Conservation (phyloP, 306 rosid genomes). For the Chamaecrista fasciculata region DNA sequence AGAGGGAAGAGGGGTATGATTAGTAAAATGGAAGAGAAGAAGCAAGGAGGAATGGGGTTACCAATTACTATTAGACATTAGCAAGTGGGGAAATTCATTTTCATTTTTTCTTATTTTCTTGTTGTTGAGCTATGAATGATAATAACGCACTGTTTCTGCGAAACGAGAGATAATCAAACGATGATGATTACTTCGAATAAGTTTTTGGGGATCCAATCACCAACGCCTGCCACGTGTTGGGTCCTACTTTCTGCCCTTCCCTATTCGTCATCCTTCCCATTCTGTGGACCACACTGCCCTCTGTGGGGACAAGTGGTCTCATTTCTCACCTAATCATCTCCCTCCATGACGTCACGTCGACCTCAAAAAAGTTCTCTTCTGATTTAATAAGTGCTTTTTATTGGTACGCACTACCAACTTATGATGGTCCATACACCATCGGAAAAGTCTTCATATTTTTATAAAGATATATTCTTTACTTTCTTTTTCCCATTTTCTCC, state of each 20-base stretch:
- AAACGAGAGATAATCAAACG: not conserved
- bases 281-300: slow-evolving; percentile 37
- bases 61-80: too few species aligned
- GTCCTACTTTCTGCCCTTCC: not conserved
- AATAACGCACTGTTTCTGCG: not conserved
- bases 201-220: too few species aligned
- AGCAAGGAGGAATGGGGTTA: not conserved
- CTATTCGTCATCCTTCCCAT: not conserved
- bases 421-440: slow-evolving; percentile 26
- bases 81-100: not conserved
- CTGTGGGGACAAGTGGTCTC: slow-evolving; percentile 18
- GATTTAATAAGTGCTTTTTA: slow-evolving; percentile 22
- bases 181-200: not conserved
- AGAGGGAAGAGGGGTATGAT: not conserved
- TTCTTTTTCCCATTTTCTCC: not conserved
- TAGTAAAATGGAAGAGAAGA: not conserved
- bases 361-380: slow-evolving; percentile 9
- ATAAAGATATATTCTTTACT: not conserved
- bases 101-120: not conserved
- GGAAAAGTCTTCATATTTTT: slow-evolving; percentile 5
- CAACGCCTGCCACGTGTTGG: slow-evolving; percentile 17
- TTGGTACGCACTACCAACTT: slow-evolving; percentile 29
- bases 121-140: not conserved
- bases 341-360: slow-evolving; percentile 20
- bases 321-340: slow-evolving; percentile 10